A percentile compares a stretch with the other conserved stretches of the same genome.
phyloP scores from a whole-genome alignment of 2,329 filamentous ascomycete genomes.

The Trichoderma semiorbis region DNA sequence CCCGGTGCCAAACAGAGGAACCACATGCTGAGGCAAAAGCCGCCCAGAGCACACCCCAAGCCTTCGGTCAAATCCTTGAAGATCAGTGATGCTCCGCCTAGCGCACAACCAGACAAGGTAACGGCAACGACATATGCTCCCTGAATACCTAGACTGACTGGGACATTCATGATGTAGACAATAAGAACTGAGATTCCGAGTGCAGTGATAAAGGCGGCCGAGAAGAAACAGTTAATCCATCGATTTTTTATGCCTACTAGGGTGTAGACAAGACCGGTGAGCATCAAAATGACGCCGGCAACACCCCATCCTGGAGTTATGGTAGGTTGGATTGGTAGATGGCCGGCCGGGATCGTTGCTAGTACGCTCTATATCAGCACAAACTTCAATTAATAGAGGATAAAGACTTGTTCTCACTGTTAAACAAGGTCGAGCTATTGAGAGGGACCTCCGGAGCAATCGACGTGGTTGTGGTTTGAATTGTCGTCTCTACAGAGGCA shows the following conservation, averaged over 20 bases:
- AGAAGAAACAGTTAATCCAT: slow-evolving; percentile 77
- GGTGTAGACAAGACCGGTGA: slow-evolving; percentile 66
- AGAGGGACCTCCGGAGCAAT: slow-evolving; percentile 21
- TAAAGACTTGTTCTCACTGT: slow-evolving; percentile 28
- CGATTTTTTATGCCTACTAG: slow-evolving; percentile 80
- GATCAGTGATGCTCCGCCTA: slow-evolving; percentile 71
- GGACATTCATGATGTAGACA: slow-evolving; percentile 80
- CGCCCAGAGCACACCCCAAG: slow-evolving; percentile 81
- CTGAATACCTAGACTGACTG: slow-evolving; percentile 71
- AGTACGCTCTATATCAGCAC: not conserved
- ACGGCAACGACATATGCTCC: slow-evolving; percentile 82
- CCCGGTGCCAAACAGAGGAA: slow-evolving; percentile 73
- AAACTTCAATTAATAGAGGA: not conserved
- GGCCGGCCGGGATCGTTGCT: slow-evolving; percentile 47
- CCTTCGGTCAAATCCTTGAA: slow-evolving; percentile 80
- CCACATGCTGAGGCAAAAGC: slow-evolving; percentile 89
- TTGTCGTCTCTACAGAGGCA: not conserved
- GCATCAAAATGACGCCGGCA: slow-evolving; percentile 71
- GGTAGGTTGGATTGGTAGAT: slow-evolving; percentile 67
- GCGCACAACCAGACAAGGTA: slow-evolving; percentile 66
- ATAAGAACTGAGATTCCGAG: slow-evolving; percentile 79
- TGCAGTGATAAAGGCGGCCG: slow-evolving; percentile 68
- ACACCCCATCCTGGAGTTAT: slow-evolving; percentile 81
- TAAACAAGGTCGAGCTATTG: slow-evolving; percentile 32
- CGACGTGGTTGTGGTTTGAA: slow-evolving; percentile 11